Percentiles rank a stretch among this genome's conserved stretches.
Conservation (phyloP, 108 stramenopile genomes). For the Hondaea fermentalgiana region DNA sequence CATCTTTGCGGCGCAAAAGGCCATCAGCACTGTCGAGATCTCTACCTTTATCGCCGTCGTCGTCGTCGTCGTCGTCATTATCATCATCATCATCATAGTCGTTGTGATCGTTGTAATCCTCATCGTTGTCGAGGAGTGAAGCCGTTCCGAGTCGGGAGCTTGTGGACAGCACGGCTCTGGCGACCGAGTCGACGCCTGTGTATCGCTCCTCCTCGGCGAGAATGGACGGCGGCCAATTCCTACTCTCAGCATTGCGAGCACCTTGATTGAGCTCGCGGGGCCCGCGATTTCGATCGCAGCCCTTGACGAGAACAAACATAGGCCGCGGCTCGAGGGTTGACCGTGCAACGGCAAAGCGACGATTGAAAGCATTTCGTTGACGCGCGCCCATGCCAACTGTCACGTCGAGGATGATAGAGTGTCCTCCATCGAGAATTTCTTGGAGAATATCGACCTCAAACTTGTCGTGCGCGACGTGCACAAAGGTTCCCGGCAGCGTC, state of each 20-base stretch:
- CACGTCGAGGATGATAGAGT: conserved; percentile 5
- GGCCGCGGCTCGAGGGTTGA: background rate
- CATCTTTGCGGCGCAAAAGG: too few relatives aligned
- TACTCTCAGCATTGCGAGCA: background rate
- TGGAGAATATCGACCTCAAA: background rate
- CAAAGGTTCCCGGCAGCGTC: background rate
- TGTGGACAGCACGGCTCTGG: background rate
- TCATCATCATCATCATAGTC: too few relatives aligned
- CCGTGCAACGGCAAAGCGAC: background rate
- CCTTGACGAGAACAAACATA: background rate
- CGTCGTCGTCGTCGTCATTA: too few relatives aligned
- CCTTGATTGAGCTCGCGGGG: background rate
- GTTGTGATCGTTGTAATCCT: too few relatives aligned
- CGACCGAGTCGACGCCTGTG: background rate
- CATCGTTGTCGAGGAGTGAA: too few relatives aligned
- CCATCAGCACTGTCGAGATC: too few relatives aligned
- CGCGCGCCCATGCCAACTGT: background rate
- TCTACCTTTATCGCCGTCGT: too few relatives aligned
- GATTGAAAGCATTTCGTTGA: background rate
- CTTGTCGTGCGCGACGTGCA: background rate
- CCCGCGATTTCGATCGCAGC: background rate
- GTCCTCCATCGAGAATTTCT: background rate
- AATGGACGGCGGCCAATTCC: background rate
- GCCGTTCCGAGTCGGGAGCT: background rate
- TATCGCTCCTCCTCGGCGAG: background rate